Percentiles rank a stretch among this genome's conserved stretches.
phyloP scores from a whole-genome alignment of 352 stramenopile genomes.

The Pythium brachiatum region DNA sequence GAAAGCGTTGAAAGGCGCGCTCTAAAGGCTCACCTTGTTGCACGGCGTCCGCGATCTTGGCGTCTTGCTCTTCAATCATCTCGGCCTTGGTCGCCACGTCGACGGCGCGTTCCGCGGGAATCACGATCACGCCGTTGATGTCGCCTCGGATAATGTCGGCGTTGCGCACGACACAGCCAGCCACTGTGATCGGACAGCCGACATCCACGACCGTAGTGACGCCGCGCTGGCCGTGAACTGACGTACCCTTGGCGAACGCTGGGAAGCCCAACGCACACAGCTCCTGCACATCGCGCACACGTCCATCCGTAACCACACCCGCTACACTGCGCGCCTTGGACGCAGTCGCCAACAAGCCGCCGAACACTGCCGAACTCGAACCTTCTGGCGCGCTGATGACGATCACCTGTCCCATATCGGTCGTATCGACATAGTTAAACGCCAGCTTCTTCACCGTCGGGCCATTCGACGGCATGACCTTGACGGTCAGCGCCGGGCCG shows the following conservation, averaged over 20 bases:
- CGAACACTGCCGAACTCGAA: slow-evolving; percentile 61
- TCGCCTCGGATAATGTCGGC: slow-evolving; percentile 80
- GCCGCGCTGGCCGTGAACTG: slow-evolving; percentile 61
- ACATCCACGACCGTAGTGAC: slow-evolving; percentile 69
- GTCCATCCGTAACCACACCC: slow-evolving; percentile 69
- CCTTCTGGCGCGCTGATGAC: slow-evolving; percentile 66
- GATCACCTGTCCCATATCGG: slow-evolving; percentile 71
- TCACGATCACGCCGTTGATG: slow-evolving; percentile 80
- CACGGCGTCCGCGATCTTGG: slow-evolving; percentile 71
- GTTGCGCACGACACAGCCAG: slow-evolving; percentile 74
- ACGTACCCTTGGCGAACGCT: slow-evolving; percentile 66
- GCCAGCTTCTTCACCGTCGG: slow-evolving; percentile 55
- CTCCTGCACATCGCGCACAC: slow-evolving; percentile 75
- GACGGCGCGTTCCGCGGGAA: slow-evolving; percentile 63
- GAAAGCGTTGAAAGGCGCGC: slow-evolving; percentile 75
- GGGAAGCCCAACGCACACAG: slow-evolving; percentile 66
- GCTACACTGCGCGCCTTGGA: slow-evolving; percentile 66
- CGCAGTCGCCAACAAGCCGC: slow-evolving; percentile 64
- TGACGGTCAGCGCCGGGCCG: slow-evolving; percentile 69
- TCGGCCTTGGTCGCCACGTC: slow-evolving; percentile 72
- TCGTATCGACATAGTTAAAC: slow-evolving; percentile 80
- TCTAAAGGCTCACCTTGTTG: slow-evolving; percentile 76
- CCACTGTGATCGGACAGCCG: slow-evolving; percentile 60
- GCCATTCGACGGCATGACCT: slow-evolving; percentile 67
- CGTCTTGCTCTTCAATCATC: slow-evolving; percentile 79